Base-by-base conservation (phyloP, 2,329 filamentous ascomycete genomes). In the Trichoderma harzianum region DNA sequence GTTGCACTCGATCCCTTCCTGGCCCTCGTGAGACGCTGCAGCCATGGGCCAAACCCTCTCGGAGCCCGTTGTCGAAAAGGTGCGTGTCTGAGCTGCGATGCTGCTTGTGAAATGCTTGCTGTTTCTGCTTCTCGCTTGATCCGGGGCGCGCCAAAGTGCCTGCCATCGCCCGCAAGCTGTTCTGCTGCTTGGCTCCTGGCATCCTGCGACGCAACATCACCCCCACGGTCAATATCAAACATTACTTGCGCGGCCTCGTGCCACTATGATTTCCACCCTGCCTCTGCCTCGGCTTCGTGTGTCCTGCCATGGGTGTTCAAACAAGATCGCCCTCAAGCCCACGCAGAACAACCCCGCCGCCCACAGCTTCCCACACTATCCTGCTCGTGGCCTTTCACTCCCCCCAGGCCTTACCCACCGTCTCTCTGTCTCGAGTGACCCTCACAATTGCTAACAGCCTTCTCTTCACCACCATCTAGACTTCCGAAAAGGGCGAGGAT, bases 31-130 rank as follows among this genome's bases (percentile, higher is more conserved):
- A 73, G 64, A 71, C 75, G 75, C 73, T 76, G 76, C 69, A 79
- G 76, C 75, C 85, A 99, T 99, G 96, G 96, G 96, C 89, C 96
- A 99, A 88, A 99, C 96, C 84, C 91, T 99, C 81, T 98, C 95
- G 80, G 96, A 99, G 88, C 96, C 96, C 80, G 95, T 99, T 80
- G 93, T 97, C 83, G 96, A 98, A 82, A 99, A 99, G 95, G 96
- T 99, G 76, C 76, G 80, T 79, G 72, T 36, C 24, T 98, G 75
- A 75, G 80, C 36, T 79, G 72, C 34, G 34, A 60, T 43, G 60
- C 34, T 66, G 66, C 26, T 16, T n/a, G 26, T 60, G 57, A 72
- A 70, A n/a, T 51, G 7, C 73, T 47, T 68, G 55, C 72, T 69
- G 28, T 61, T 51, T 28, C 21, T 32, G 21, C 36, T n/a, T 43